Evolutionary conservation across 2,329 filamentous ascomycete genomes (phyloP).

Genomic region (Triangularia setosa): DNA sequence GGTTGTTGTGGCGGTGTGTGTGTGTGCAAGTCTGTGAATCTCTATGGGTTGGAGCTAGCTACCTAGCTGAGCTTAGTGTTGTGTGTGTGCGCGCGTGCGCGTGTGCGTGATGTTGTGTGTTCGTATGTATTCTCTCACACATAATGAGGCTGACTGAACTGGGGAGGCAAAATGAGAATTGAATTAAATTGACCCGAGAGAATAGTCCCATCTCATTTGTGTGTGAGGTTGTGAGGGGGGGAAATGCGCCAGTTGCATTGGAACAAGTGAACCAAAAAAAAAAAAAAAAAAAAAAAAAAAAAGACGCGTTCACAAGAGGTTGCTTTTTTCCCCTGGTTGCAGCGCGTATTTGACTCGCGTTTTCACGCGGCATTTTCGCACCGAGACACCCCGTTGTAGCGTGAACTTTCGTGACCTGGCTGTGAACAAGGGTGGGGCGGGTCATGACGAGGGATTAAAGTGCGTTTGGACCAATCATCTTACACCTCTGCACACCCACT

Average conservation of each 20-base stretch:
- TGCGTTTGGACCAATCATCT: not conserved
- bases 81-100: not conserved
- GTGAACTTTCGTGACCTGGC: not conserved
- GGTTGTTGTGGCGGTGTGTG: not conserved
- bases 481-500: not conserved
- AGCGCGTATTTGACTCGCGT: not conserved
- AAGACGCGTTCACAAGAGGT: not conserved
- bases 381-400: not conserved
- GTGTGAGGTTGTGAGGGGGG: no score
- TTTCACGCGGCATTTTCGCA: not conserved
- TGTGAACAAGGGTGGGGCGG: not conserved
- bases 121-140: no score
- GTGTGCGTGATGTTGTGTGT: not conserved
- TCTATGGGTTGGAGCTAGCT: not conserved
- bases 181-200: not conserved
- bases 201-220: no score
- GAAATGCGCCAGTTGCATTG: not conserved
- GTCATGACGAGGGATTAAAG: not conserved
- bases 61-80: not conserved
- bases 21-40: not conserved
- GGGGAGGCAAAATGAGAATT: not conserved
- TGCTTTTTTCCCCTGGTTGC: not conserved
- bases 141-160: not conserved
- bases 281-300: not conserved
- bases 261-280: not conserved